These are phyloP conservation scores for Beauveria asiatica DNA, from an alignment of 2,329 filamentous ascomycete species.

Conservation along the genomic window DNA sequence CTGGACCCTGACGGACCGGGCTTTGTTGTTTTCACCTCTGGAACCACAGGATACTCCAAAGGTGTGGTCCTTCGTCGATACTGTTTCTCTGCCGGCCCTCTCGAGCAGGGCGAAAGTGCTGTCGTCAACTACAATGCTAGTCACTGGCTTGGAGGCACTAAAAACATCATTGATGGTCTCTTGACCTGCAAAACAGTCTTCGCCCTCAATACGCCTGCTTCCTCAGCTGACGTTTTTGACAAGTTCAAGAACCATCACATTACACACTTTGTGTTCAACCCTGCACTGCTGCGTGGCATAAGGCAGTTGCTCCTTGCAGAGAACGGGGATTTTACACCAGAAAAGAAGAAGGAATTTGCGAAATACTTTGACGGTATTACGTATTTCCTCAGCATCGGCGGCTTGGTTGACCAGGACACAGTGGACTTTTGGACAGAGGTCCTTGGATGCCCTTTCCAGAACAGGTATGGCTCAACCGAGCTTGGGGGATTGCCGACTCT, in stretches of 20 bases:
- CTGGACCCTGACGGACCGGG: constrained; percentile 13
- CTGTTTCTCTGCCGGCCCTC: not conserved
- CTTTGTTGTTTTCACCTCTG: constrained; percentile 45
- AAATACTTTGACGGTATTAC: not conserved
- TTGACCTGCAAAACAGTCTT: constrained; percentile 14
- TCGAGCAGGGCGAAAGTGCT: constrained; percentile 3
- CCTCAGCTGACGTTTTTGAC: constrained; percentile 11
- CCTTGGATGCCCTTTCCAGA: constrained; percentile 11
- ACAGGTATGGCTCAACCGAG: constrained; percentile 12
- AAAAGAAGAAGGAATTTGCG: not conserved
- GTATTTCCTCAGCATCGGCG: constrained; percentile 2
- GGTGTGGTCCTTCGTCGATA: constrained; percentile 53
- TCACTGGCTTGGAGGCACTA: constrained; percentile 16
- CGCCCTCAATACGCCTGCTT: constrained; percentile 10
- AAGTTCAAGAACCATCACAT: constrained; percentile 10
- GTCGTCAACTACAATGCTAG: constrained; percentile 14
- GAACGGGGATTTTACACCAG: not conserved
- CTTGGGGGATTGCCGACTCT: constrained; percentile 4
- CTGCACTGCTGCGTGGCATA: constrained; percentile 12
- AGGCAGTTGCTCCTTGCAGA: constrained; percentile 11
- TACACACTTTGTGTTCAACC: constrained; percentile 12
- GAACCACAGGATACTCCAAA: constrained; percentile 69
- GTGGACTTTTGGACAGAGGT: constrained; percentile 14
- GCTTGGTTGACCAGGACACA: not conserved
- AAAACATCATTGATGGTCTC: constrained; percentile 10